Evolutionary conservation across 768 basidiomycete genomes (phyloP), one percentile per base, ranked within the genome.

Genomic region (Podaxis sp.): DNA sequence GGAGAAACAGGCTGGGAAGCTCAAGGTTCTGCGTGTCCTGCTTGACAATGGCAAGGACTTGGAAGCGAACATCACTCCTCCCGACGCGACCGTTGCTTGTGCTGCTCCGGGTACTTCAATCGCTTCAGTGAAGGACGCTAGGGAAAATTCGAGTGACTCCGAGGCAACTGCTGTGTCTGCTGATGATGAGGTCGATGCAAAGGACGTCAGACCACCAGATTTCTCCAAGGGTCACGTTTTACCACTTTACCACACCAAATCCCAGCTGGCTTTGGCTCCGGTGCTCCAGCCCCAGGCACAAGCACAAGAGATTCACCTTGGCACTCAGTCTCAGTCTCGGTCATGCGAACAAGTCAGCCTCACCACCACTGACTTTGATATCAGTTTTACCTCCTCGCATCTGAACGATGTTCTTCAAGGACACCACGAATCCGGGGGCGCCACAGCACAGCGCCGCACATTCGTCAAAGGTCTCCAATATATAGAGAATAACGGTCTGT

Each of bases 401-500:
- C 54, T 38, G 36, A 26, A 57, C 4, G 41, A 30, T 15, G 11
- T 41, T 17, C 56, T 44, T 20, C 24, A 15, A 11, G 58, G 48
- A 17, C 33, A 56, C 4, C 61, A 49, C 13, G 33, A n/a, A n/a
- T 46, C 15, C 33, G 41, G 49, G 44, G 51, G 44, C 11, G 20
- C 51, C 20, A 11, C 54, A 2, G 17, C 30, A 17, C 26, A 38
- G 1, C 54, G 61, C 24, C 30, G 48, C 13, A 40, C 24, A 20
- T 62, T 62, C 41, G 61, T 48, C 36, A 46, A 49, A 55, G 41
- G 60, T 36, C 54, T 62, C 10, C 26, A 62, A 28, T 62, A 56
- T 28, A 26, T 26, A 6, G 61, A 62, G 8, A 55, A 62, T 10
- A 17, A 20, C 24, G 46, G 61, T 62, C 28, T 30, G 46, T 24